Percentiles rank a stretch among this genome's conserved stretches.
Evolutionary conservation across 352 stramenopile genomes (phyloP).

Genomic region (Nothophytophthora sp.): DNA sequence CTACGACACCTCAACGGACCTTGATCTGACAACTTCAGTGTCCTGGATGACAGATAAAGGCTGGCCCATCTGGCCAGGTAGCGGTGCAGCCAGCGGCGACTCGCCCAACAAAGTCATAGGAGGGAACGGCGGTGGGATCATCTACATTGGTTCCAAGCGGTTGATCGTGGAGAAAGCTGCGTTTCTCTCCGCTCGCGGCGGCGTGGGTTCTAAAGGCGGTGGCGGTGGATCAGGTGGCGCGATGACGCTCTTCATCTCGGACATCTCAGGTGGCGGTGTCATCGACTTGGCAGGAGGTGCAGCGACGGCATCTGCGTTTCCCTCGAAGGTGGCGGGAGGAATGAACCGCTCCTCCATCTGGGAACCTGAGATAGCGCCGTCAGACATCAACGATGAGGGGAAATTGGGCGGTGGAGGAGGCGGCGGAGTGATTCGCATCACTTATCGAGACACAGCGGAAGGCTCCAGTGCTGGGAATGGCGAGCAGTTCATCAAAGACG

Average conservation of each 20-base stretch:
- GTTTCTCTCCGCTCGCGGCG: conserved; percentile 52
- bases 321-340: background rate
- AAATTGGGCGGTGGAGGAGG: conserved; percentile 61
- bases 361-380: conserved; percentile 15
- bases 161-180: conserved; percentile 47
- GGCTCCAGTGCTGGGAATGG: conserved; percentile 29
- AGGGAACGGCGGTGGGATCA: conserved; percentile 67
- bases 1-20: conserved; percentile 40
- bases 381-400: conserved; percentile 13
- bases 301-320: conserved; percentile 14
- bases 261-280: conserved; percentile 57
- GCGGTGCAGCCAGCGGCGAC: conserved; percentile 54
- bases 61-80: conserved; percentile 74
- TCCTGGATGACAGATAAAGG: conserved; percentile 17
- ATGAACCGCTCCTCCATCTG: conserved; percentile 34
- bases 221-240: conserved; percentile 74
- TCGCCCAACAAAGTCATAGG: conserved; percentile 52
- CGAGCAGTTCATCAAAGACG: conserved; percentile 61
- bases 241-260: conserved; percentile 56
- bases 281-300: conserved; percentile 64
- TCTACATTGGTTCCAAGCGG: conserved; percentile 62
- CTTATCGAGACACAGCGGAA: conserved; percentile 33
- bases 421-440: conserved; percentile 61
- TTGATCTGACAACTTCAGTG: conserved; percentile 12
- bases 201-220: conserved; percentile 55